A percentile compares a stretch with the other conserved stretches of the same genome.
Evolutionary conservation across 1,139 yeast species (phyloP).

Genomic region (Protomyces gravidus): DNA sequence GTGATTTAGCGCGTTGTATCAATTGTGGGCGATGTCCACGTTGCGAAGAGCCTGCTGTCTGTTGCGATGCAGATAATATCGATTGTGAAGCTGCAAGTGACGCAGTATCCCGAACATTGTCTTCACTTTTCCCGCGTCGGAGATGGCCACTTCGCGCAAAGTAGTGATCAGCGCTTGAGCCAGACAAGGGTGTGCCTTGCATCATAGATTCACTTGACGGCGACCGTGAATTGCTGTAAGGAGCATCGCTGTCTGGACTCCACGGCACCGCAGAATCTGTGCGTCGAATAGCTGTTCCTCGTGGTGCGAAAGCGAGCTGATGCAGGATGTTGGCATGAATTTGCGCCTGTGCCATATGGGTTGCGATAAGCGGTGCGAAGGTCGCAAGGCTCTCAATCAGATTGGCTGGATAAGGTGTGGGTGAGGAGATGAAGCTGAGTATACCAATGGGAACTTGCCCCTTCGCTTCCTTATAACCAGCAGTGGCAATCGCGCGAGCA

Average conservation of each 20-base stretch:
- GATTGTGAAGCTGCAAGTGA: background rate
- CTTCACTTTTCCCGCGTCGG: slow-evolving; percentile 15
- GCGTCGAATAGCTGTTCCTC: slow-evolving; percentile 13
- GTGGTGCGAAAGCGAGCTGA: slow-evolving; percentile 29
- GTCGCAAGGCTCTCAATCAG: slow-evolving; percentile 36
- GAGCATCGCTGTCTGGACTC: slow-evolving; percentile 12
- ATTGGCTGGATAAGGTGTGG: slow-evolving; percentile 40
- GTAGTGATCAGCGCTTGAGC: slow-evolving; percentile 3
- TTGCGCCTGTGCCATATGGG: slow-evolving; percentile 39
- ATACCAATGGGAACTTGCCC: slow-evolving; percentile 40
- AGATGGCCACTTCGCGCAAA: slow-evolving; percentile 4
- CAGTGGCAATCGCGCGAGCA: slow-evolving; percentile 27
- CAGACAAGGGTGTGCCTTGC: slow-evolving; percentile 19
- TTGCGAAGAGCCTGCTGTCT: background rate
- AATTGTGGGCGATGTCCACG: background rate
- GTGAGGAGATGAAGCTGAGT: slow-evolving; percentile 39
- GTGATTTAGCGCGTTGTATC: background rate
- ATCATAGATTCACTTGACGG: background rate
- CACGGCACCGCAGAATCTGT: background rate
- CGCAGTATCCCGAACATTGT: slow-evolving; percentile 3
- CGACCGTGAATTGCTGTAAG: slow-evolving; percentile 5
- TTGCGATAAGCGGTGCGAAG: slow-evolving; percentile 41
- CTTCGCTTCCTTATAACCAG: slow-evolving; percentile 21
- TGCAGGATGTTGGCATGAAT: slow-evolving; percentile 38
- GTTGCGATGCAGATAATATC: background rate